phyloP scores from a whole-genome alignment of 495 filamentous ascomycete genomes.

The Cercophora sp. region DNA sequence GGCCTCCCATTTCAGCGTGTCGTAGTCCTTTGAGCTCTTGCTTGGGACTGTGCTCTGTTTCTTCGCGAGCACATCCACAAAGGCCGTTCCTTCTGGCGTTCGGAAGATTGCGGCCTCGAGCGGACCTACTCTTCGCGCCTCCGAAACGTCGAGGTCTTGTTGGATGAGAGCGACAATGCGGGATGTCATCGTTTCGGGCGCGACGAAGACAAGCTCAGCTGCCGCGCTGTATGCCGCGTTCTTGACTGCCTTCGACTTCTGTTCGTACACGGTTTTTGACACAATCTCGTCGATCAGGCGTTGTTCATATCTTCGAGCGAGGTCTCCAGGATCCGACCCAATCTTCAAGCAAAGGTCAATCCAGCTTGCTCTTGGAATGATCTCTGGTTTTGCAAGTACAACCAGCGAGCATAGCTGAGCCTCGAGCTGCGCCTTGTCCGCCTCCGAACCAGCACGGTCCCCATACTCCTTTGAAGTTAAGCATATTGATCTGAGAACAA shows the following conservation, averaged over 20 bases:
- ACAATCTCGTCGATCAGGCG: constrained; percentile 47
- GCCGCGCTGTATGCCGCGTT: constrained; percentile 73
- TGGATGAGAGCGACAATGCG: constrained; percentile 69
- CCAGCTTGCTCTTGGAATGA: constrained; percentile 78
- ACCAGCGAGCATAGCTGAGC: constrained; percentile 68
- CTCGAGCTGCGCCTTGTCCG: constrained; percentile 46
- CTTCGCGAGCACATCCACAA: constrained; percentile 83
- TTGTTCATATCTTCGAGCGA: constrained; percentile 55
- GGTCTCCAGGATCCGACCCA: constrained; percentile 73
- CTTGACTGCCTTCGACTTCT: constrained; percentile 48
- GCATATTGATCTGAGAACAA: constrained; percentile 70
- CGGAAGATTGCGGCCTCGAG: constrained; percentile 88
- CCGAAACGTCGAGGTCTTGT: constrained; percentile 61
- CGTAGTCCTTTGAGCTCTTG: constrained; percentile 87
- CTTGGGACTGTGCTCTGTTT: constrained; percentile 66
- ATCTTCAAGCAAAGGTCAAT: constrained; percentile 78
- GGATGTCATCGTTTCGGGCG: constrained; percentile 75
- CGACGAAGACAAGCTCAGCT: constrained; percentile 89
- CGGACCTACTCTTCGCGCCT: constrained; percentile 67
- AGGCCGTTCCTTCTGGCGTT: constrained; percentile 79
- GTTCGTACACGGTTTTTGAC: constrained; percentile 40
- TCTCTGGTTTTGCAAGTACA: constrained; percentile 69
- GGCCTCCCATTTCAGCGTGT: constrained; percentile 94
- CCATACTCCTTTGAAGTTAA: constrained; percentile 41
- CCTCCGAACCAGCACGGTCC: constrained; percentile 31